A percentile compares a stretch with the other conserved stretches of the same genome.
Conservation (phyloP, 2,329 filamentous ascomycete species). For the Phyllosticta citrichinensis region DNA sequence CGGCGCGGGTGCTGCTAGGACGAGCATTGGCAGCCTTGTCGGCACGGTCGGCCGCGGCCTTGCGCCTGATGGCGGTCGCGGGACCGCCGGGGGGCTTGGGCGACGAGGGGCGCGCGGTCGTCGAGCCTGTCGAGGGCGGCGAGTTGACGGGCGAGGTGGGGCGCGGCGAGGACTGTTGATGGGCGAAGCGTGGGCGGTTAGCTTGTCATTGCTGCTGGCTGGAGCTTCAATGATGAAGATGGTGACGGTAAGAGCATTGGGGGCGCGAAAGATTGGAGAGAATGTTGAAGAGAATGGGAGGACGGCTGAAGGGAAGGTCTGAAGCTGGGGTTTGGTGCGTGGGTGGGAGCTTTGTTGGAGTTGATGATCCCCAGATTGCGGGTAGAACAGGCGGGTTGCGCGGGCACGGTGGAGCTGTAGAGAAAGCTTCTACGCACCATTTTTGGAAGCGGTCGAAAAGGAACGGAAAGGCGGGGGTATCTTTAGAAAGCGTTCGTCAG, state of each 20-base stretch:
- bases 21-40: slow-evolving; percentile 92
- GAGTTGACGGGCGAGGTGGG: slow-evolving; percentile 28
- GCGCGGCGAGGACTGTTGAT: slow-evolving; percentile 25
- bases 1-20: slow-evolving; percentile 83
- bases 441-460: background rate
- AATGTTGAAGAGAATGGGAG: background rate
- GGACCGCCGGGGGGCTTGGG: slow-evolving; percentile 87
- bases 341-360: background rate
- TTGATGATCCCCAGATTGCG: background rate
- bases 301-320: background rate
- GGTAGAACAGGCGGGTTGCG: background rate
- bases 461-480: background rate
- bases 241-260: background rate
- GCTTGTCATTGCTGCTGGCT: background rate
- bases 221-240: background rate
- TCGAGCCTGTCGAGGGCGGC: slow-evolving; percentile 48
- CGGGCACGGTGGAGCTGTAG: background rate
- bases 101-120: slow-evolving; percentile 68
- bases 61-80: slow-evolving; percentile 87
- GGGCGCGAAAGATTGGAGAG: background rate
- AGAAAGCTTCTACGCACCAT: background rate
- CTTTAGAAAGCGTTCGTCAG: background rate
- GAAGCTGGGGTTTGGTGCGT: background rate
- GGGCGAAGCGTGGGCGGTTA: background rate
- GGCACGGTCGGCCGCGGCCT: slow-evolving; percentile 93